Percentiles rank a stretch among this genome's conserved stretches.
Conservation (phyloP, 2,329 filamentous ascomycete genomes). For the Akanthomyces muscarius region DNA sequence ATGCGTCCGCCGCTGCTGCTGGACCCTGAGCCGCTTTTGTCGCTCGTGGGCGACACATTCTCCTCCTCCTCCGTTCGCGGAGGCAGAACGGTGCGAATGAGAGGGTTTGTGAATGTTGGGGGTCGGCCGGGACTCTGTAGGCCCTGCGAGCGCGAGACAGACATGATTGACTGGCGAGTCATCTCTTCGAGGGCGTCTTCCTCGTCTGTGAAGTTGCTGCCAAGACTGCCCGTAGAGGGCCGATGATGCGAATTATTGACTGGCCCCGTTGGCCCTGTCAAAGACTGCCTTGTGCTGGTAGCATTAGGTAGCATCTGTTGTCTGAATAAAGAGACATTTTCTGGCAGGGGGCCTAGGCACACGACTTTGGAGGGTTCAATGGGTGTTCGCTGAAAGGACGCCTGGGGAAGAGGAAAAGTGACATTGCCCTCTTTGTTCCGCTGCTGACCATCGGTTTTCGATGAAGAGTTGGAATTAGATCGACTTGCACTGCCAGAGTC, state of each 20-base stretch:
- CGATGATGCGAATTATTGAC: constrained; percentile 9
- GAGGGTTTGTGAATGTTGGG: constrained; percentile 5
- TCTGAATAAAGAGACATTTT: constrained; percentile 36
- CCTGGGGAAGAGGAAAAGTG: constrained; percentile 22
- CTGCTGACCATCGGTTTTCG: constrained; percentile 23
- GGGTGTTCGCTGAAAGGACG: constrained; percentile 40
- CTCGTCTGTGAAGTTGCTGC: constrained; percentile 55
- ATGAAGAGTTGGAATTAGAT: constrained; percentile 26
- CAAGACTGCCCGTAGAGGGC: constrained; percentile 42
- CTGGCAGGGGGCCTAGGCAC: constrained; percentile 52
- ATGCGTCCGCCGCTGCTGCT: constrained; percentile 39
- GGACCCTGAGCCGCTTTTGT: constrained; percentile 10
- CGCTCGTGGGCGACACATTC: not conserved
- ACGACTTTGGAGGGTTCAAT: constrained; percentile 52
- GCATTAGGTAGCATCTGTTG: constrained; percentile 18
- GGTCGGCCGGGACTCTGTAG: constrained; percentile 1
- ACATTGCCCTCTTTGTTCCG: constrained; percentile 19
- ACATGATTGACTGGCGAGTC: constrained; percentile 24
- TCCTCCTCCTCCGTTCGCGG: not conserved
- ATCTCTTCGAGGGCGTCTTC: constrained; percentile 39
- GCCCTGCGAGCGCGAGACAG: constrained; percentile 7
- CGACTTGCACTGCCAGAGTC: constrained; percentile 27
- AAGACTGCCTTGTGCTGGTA: constrained; percentile 1
- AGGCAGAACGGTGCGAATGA: constrained; percentile 2
- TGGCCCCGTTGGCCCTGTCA: not conserved